Conservation (phyloP, 2,329 filamentous ascomycete species). For the Claviceps humidiphila region DNA sequence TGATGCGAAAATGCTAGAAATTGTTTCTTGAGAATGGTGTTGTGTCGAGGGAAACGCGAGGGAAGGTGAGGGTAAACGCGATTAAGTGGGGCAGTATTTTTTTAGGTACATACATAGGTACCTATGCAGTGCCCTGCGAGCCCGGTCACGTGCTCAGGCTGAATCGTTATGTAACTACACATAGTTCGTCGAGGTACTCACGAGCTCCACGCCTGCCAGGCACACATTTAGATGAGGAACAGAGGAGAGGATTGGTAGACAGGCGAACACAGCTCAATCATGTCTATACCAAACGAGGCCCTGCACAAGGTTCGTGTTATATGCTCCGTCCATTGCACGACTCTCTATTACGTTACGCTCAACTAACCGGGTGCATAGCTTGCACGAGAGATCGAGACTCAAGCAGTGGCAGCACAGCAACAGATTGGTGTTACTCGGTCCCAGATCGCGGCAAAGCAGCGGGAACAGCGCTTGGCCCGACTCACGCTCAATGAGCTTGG, state of each 20-base stretch:
- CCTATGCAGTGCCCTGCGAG: too few relatives aligned
- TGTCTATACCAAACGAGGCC: slow-evolving; percentile 91
- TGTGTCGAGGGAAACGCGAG: too few relatives aligned
- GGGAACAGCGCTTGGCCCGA: slow-evolving; percentile 78
- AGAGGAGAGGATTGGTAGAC: not conserved
- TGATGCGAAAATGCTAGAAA: too few relatives aligned
- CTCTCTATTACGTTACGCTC: not conserved
- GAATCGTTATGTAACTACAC: too few relatives aligned
- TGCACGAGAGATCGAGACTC: slow-evolving; percentile 85
- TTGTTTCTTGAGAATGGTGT: too few relatives aligned
- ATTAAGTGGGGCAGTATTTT: too few relatives aligned
- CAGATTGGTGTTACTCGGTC: slow-evolving; percentile 78
- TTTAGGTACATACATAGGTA: too few relatives aligned
- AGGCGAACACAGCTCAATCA: slow-evolving; percentile 22
- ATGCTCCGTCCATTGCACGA: not conserved
- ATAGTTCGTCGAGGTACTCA: too few relatives aligned
- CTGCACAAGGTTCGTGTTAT: slow-evolving; percentile 64
- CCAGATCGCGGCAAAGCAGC: slow-evolving; percentile 73
- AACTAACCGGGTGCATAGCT: slow-evolving; percentile 41
- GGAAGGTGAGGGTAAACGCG: too few relatives aligned
- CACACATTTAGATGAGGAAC: not conserved
- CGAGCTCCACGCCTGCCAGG: too few relatives aligned
- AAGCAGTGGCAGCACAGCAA: slow-evolving; percentile 78
- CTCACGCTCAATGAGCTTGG: slow-evolving; percentile 74
- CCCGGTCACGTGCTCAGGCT: too few relatives aligned